Evolutionary conservation across 768 basidiomycete genomes (phyloP).

Genomic region (Chalciporus sphaerocephalus): DNA sequence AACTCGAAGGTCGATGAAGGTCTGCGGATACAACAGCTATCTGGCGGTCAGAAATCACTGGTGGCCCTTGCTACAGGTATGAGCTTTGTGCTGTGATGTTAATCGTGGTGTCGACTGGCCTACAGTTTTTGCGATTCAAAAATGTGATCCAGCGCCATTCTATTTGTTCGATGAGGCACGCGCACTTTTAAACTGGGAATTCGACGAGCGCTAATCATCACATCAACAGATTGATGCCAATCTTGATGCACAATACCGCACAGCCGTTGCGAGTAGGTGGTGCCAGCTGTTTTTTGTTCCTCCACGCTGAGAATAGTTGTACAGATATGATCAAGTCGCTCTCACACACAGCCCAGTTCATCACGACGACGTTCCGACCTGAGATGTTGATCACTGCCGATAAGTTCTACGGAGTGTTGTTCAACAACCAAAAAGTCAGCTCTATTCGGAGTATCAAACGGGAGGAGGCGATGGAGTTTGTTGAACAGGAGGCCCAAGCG

Average conservation of each 20-base stretch:
- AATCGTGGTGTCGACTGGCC: constrained; percentile 3
- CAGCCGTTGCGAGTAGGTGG: constrained; percentile 84
- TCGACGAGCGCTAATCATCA: not conserved
- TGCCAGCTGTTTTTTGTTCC: not conserved
- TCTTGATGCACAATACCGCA: constrained; percentile 94
- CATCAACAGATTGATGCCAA: constrained; percentile 84
- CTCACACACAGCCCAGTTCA: constrained; percentile 85
- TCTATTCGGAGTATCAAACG: constrained; percentile 82
- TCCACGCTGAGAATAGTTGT: constrained; percentile 35
- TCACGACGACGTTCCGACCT: constrained; percentile 96
- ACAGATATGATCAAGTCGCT: constrained; percentile 85
- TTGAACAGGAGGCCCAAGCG: constrained; percentile 70
- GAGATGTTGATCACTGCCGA: constrained; percentile 96
- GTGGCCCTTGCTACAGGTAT: constrained; percentile 91
- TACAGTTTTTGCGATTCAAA: constrained; percentile 95
- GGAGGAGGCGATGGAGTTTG: constrained; percentile 91
- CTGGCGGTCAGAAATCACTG: constrained; percentile 95
- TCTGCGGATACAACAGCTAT: constrained; percentile 90
- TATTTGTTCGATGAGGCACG: constrained; percentile 95
- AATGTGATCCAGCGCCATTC: constrained; percentile 98
- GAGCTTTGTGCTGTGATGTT: constrained; percentile 5
- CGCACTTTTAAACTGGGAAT: not conserved
- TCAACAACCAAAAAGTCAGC: constrained; percentile 93
- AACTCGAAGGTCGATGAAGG: constrained; percentile 98
- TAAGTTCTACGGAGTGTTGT: constrained; percentile 95